Percentiles rank a stretch among this genome's conserved stretches.
phyloP scores from a whole-genome alignment of 257 asterid genomes.

The Gentiana straminea region DNA sequence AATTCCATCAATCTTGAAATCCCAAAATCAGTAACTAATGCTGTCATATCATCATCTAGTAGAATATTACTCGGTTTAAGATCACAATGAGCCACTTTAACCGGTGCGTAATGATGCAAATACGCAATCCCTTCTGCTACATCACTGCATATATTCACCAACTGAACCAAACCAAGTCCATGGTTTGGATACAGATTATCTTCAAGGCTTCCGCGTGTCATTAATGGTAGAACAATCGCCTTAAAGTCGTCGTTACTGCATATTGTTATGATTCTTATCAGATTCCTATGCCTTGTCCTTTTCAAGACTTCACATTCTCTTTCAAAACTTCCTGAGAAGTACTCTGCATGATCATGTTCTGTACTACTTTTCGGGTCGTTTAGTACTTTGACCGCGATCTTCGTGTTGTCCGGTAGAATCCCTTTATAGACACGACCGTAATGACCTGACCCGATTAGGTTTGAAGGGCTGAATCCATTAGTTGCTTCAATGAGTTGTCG shows the following conservation, averaged over 20 bases:
- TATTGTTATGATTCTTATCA: slow-evolving; percentile 56
- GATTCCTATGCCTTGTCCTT: slow-evolving; percentile 55
- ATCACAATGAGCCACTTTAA: slow-evolving; percentile 70
- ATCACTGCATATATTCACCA: slow-evolving; percentile 57
- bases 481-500: slow-evolving; percentile 64
- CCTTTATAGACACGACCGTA: slow-evolving; percentile 76
- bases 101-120: slow-evolving; percentile 64
- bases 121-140: slow-evolving; percentile 77
- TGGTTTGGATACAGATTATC: slow-evolving; percentile 43
- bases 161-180: slow-evolving; percentile 33
- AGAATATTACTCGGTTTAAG: slow-evolving; percentile 84
- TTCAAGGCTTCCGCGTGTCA: slow-evolving; percentile 77
- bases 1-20: slow-evolving; percentile 43
- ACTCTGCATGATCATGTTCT: slow-evolving; percentile 5
- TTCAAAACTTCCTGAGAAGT: slow-evolving; percentile 41
- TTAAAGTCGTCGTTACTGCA: slow-evolving; percentile 73
- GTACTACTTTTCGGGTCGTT: slow-evolving; percentile 11
- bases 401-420: slow-evolving; percentile 40
- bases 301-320: slow-evolving; percentile 74
- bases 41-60: slow-evolving; percentile 58
- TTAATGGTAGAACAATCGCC: slow-evolving; percentile 78
- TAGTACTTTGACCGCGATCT: slow-evolving; percentile 61
- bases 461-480: slow-evolving; percentile 42
- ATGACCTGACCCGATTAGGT: slow-evolving; percentile 59
- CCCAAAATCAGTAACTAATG: slow-evolving; percentile 73